A percentile compares a stretch with the other conserved stretches of the same genome.
Evolutionary conservation across 305 asterid genomes (phyloP).

Genomic region (Rubia occidens): DNA sequence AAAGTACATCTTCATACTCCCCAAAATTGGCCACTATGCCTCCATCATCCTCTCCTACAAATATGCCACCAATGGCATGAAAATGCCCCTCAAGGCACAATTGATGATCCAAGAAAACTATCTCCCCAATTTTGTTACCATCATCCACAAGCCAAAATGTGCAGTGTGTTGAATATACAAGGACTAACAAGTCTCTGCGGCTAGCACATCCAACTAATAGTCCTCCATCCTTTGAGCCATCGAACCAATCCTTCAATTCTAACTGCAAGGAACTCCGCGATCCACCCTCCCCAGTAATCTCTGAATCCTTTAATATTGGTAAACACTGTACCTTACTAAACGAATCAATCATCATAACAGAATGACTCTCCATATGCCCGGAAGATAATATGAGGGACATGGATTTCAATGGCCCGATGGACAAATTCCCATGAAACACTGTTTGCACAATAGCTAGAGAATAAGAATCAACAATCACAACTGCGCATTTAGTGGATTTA

Average conservation of each 20-base stretch:
- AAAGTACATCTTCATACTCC: conserved; percentile 31
- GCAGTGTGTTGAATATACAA: conserved; percentile 62
- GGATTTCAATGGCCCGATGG: conserved; percentile 74
- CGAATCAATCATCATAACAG: conserved; percentile 62
- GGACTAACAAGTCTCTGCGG: conserved; percentile 48
- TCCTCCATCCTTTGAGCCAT: conserved; percentile 41
- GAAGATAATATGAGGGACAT: conserved; percentile 42
- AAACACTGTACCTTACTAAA: conserved; percentile 60
- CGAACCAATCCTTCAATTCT: conserved; percentile 42
- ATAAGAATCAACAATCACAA: conserved; percentile 61
- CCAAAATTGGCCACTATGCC: conserved; percentile 16
- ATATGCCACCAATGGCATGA: conserved; percentile 54
- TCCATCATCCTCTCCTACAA: conserved; percentile 38
- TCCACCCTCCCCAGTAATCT: conserved; percentile 31
- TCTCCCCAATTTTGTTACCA: conserved; percentile 54
- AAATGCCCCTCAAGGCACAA: conserved; percentile 46
- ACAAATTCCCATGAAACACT: conserved; percentile 65
- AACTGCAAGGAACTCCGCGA: conserved; percentile 32
- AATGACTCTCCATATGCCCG: conserved; percentile 54
- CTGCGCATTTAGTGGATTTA: conserved; percentile 51
- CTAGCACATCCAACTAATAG: conserved; percentile 48
- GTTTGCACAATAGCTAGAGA: conserved; percentile 77
- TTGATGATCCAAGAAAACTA: conserved; percentile 48
- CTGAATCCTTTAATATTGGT: conserved; percentile 52
- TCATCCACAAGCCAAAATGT: conserved; percentile 52